phyloP scores from a whole-genome alignment of 2,329 filamentous ascomycete species.

The Tolypocladium capitatum region DNA sequence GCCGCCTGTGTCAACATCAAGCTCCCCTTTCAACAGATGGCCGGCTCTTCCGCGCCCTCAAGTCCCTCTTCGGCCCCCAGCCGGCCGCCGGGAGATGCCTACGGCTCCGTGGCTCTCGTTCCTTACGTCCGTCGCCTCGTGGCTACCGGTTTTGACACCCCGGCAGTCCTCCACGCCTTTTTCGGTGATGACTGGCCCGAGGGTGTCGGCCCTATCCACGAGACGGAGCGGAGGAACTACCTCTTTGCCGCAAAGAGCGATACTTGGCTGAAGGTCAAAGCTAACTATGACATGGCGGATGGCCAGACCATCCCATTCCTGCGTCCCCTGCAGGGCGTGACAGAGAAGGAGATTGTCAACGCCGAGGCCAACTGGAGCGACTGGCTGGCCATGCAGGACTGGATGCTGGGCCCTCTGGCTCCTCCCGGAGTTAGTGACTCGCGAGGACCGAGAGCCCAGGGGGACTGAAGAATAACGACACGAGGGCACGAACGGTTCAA shows the following conservation, averaged over 20 bases:
- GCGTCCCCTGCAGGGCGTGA: slow-evolving; percentile 63
- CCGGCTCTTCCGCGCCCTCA: slow-evolving; percentile 13
- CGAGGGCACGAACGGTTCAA: neutral
- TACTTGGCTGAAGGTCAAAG: slow-evolving; percentile 79
- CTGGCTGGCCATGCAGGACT: slow-evolving; percentile 95
- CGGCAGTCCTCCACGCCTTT: slow-evolving; percentile 80
- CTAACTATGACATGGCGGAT: slow-evolving; percentile 75
- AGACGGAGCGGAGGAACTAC: slow-evolving; percentile 85
- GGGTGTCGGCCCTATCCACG: slow-evolving; percentile 71
- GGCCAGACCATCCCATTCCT: slow-evolving; percentile 81
- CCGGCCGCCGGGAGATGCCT: slow-evolving; percentile 14
- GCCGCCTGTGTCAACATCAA: slow-evolving; percentile 86
- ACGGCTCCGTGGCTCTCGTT: slow-evolving; percentile 47
- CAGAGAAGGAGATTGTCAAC: slow-evolving; percentile 65
- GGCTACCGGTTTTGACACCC: slow-evolving; percentile 80
- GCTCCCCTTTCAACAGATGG: slow-evolving; percentile 64
- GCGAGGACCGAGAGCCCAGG: slow-evolving; percentile 1
- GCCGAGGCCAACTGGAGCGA: slow-evolving; percentile 85
- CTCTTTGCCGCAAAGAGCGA: slow-evolving; percentile 90
- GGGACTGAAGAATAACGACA: slow-evolving; percentile 1
- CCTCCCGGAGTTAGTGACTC: slow-evolving; percentile 27
- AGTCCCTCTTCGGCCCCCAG: neutral
- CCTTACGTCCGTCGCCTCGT: slow-evolving; percentile 86
- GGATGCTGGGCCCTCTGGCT: slow-evolving; percentile 84
- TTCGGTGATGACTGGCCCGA: slow-evolving; percentile 86